Evolutionary conservation across 345 rosid genomes (phyloP).

Genomic region (Diplotaxis tenuifolia): DNA sequence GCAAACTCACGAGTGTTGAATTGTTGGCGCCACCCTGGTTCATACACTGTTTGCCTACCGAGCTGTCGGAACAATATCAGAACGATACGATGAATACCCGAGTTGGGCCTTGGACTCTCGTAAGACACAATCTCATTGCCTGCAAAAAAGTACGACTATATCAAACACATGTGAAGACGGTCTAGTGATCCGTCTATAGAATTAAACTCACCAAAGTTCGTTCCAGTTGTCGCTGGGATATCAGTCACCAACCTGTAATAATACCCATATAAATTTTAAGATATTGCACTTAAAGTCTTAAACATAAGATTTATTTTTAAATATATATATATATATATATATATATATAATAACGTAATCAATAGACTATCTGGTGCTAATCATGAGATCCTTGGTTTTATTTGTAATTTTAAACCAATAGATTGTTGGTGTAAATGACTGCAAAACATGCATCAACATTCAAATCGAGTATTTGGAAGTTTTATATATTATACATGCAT

Average conservation of each 20-base stretch:
- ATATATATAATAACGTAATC: neutral
- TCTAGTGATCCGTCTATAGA: neutral
- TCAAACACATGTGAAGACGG: neutral
- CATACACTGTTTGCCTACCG: constrained; percentile 81
- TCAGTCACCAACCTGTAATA: constrained; percentile 41
- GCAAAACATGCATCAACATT: neutral
- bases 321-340: no score
- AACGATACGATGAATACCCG: constrained; percentile 75
- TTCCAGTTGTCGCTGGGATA: constrained; percentile 42
- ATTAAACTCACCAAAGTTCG: constrained; percentile 37
- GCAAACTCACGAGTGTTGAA: constrained; percentile 84
- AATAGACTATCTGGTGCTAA: neutral
- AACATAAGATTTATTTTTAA: neutral
- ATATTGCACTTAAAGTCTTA: neutral
- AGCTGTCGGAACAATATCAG: constrained; percentile 69
- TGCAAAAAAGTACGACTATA: constrained; percentile 14
- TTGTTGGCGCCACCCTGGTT: constrained; percentile 91
- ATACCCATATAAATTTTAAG: neutral
- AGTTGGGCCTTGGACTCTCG: constrained; percentile 71
- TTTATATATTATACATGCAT: neutral
- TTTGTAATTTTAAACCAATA: neutral
- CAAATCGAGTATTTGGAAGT: neutral
- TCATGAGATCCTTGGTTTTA: neutral
- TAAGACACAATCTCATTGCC: constrained; percentile 78
- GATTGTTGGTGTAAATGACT: neutral